These are phyloP conservation scores for Mortierella sp. DNA, from an alignment of 371 early-diverging fungal species.

Conservation along the genomic window DNA sequence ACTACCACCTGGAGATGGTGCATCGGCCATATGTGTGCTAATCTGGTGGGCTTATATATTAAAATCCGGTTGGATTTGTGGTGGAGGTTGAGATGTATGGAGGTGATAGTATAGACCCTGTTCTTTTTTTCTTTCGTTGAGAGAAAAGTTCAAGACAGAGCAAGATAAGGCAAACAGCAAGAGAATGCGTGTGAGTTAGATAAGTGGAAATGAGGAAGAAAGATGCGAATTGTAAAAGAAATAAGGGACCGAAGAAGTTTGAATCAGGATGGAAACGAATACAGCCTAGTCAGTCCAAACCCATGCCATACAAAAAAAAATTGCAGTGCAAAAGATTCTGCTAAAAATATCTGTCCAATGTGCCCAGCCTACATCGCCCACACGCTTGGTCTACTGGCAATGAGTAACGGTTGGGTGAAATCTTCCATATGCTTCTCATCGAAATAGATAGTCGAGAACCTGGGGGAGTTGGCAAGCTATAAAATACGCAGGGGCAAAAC, in stretches of 20 bases:
- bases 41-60: too few species aligned
- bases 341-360: not conserved
- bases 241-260: slow-evolving; percentile 13
- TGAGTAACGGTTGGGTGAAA: not conserved
- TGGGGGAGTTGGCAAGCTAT: too few species aligned
- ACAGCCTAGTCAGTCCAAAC: not conserved
- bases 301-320: not conserved
- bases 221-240: not conserved
- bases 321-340: not conserved
- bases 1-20: slow-evolving; percentile 7
- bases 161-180: not conserved
- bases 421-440: not conserved
- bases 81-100: not conserved
- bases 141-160: not conserved
- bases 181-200: slow-evolving; percentile 2
- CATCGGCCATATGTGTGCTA: slow-evolving; percentile 23
- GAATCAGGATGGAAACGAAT: slow-evolving; percentile 8
- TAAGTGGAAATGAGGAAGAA: slow-evolving; percentile 1
- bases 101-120: not conserved
- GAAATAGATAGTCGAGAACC: not conserved
- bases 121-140: not conserved
- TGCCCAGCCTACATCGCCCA: not conserved
- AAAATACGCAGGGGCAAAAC: not conserved
- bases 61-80: too few species aligned
- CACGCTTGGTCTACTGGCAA: not conserved